Evolutionary conservation across 2,329 filamentous ascomycete species (phyloP).

Genomic region (Basipetospora sp.): DNA sequence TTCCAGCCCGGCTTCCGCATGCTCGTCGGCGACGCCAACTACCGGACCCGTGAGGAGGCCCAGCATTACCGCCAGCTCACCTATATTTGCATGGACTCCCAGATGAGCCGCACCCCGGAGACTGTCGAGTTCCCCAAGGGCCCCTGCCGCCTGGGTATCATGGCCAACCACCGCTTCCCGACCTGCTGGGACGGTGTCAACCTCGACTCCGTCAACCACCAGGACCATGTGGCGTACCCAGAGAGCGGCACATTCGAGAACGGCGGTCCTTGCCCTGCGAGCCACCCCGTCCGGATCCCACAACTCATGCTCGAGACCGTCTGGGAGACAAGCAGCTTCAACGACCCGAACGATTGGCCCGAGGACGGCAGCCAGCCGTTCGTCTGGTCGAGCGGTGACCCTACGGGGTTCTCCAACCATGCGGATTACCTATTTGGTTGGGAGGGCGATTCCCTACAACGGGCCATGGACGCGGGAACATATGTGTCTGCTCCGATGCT

Average conservation of each 20-base stretch:
- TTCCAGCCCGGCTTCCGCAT: slow-evolving; percentile 35
- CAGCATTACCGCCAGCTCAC: slow-evolving; percentile 25
- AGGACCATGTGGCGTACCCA: slow-evolving; percentile 7
- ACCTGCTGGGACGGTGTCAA: slow-evolving; percentile 22
- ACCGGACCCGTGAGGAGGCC: slow-evolving; percentile 18
- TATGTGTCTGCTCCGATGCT: slow-evolving; percentile 14
- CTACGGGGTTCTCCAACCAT: slow-evolving; percentile 16
- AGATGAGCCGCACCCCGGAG: slow-evolving; percentile 24
- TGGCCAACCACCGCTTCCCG: slow-evolving; percentile 26
- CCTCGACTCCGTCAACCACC: slow-evolving; percentile 8
- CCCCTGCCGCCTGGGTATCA: slow-evolving; percentile 27
- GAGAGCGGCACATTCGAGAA: slow-evolving; percentile 7
- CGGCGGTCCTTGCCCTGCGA: slow-evolving; percentile 7
- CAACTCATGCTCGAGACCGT: slow-evolving; percentile 9
- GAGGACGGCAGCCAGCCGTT: slow-evolving; percentile 8
- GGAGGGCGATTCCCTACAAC: slow-evolving; percentile 20
- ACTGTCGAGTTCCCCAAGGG: slow-evolving; percentile 22
- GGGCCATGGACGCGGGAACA: slow-evolving; percentile 19
- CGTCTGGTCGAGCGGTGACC: slow-evolving; percentile 8
- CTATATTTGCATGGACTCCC: slow-evolving; percentile 24
- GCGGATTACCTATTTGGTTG: slow-evolving; percentile 21
- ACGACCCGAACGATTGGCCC: slow-evolving; percentile 5
- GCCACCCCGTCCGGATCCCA: slow-evolving; percentile 8
- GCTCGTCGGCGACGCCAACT: slow-evolving; percentile 27
- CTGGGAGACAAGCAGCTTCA: slow-evolving; percentile 8